These are phyloP conservation scores for Fragaria nilgerrensis DNA, from an alignment of 306 rosid genomes.

Conservation along the genomic window DNA sequence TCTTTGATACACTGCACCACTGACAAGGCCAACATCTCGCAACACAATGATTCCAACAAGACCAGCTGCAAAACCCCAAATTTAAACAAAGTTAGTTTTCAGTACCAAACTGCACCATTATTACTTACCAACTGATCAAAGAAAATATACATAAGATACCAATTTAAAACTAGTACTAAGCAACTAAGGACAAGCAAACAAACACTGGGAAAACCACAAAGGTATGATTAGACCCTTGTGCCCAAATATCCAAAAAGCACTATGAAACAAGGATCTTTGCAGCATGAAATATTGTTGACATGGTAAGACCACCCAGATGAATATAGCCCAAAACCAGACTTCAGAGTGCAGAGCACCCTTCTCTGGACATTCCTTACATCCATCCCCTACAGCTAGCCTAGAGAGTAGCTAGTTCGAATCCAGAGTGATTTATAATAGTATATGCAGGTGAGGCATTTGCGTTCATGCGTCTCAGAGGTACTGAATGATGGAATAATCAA, in stretches of 20 bases:
- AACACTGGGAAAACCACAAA: too few relatives aligned
- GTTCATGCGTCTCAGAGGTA: too few relatives aligned
- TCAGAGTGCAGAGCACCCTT: too few relatives aligned
- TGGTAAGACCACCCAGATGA: too few relatives aligned
- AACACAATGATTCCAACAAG: constrained; percentile 82
- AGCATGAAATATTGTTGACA: too few relatives aligned
- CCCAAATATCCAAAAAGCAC: not conserved
- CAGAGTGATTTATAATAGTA: too few relatives aligned
- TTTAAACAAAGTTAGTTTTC: constrained; percentile 12
- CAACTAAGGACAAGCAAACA: not conserved
- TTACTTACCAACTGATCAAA: not conserved
- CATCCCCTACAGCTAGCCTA: too few relatives aligned
- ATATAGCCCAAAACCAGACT: too few relatives aligned
- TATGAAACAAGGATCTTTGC: not conserved
- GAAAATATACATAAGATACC: not conserved
- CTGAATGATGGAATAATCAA: too few relatives aligned
- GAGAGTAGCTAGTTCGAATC: too few relatives aligned
- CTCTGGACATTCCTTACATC: too few relatives aligned
- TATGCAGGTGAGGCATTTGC: too few relatives aligned
- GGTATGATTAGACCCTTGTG: not conserved
- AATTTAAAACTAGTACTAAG: not conserved
- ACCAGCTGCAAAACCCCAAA: constrained; percentile 61
- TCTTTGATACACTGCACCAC: constrained; percentile 77
- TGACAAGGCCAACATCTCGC: constrained; percentile 78
- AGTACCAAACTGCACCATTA: not conserved